Percentiles rank a stretch among this genome's conserved stretches.
Conservation (phyloP, 495 filamentous ascomycete genomes). For the Xylaria cubensis region DNA sequence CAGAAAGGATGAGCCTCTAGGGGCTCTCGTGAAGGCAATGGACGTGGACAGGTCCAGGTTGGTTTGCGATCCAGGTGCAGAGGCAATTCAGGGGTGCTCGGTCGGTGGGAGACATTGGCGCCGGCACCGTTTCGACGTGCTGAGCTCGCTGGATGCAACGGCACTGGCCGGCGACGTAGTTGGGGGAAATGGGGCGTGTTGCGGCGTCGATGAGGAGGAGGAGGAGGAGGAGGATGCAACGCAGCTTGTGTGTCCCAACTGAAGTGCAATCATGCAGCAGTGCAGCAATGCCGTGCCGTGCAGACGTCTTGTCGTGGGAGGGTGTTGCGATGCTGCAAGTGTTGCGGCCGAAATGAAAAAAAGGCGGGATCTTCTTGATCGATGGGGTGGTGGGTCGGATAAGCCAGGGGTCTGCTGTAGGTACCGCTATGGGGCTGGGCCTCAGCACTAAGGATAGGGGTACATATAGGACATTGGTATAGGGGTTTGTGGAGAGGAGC, state of each 20-base stretch:
- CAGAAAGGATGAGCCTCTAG: background rate
- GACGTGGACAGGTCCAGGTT: slow-evolving; percentile 22
- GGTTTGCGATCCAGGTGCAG: slow-evolving; percentile 35
- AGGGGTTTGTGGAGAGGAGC: slow-evolving; percentile 7
- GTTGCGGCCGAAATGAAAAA: slow-evolving; percentile 35
- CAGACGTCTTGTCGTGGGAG: background rate
- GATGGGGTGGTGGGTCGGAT: slow-evolving; percentile 7
- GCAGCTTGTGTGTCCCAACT: background rate
- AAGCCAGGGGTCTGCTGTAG: background rate
- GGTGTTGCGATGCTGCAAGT: background rate
- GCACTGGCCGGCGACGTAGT: background rate
- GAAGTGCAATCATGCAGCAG: no score
- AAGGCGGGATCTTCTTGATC: slow-evolving; percentile 30
- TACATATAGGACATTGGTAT: slow-evolving; percentile 9
- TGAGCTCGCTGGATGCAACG: background rate
- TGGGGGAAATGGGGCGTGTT: background rate
- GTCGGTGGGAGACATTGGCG: slow-evolving; percentile 40
- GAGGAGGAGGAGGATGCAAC: background rate
- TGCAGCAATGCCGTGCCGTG: slow-evolving; percentile 3
- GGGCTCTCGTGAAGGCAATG: background rate
- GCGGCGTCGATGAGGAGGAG: background rate
- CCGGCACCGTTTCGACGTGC: slow-evolving; percentile 31
- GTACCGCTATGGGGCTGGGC: background rate
- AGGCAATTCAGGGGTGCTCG: slow-evolving; percentile 39
- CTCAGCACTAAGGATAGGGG: slow-evolving; percentile 20